Evolutionary conservation across 495 filamentous ascomycete genomes (phyloP).

Genomic region (Aspergillus sclerotiicarbonarius): DNA sequence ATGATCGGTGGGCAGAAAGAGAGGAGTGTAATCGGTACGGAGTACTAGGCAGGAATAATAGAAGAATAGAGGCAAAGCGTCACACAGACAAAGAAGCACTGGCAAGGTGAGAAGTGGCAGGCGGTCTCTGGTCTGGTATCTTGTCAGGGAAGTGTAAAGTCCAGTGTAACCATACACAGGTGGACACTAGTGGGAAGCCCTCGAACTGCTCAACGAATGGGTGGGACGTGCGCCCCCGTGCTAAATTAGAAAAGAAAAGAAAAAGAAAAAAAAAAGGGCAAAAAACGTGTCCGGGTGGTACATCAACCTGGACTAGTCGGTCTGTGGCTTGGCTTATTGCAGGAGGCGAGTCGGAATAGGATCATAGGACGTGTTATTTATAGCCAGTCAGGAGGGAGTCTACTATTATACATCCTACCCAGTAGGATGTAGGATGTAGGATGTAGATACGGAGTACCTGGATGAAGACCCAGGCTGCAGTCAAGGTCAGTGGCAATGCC

Average conservation of each 20-base stretch:
- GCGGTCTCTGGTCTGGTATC: too few species aligned
- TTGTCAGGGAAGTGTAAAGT: too few species aligned
- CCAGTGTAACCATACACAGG: too few species aligned
- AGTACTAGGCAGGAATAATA: background rate
- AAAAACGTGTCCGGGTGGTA: slow-evolving; percentile 12
- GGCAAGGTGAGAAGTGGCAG: background rate
- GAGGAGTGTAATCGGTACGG: too few species aligned
- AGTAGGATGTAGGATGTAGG: too few species aligned
- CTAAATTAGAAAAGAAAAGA: slow-evolving; percentile 4
- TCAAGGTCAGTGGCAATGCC: background rate
- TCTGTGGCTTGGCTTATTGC: slow-evolving; percentile 5
- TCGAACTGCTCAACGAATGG: slow-evolving; percentile 5
- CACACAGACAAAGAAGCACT: background rate
- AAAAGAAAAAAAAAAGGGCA: background rate
- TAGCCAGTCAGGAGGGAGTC: background rate
- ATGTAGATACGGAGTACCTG: too few species aligned
- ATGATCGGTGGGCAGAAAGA: too few species aligned
- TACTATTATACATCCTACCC: too few species aligned
- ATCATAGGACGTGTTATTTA: background rate
- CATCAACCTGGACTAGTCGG: background rate
- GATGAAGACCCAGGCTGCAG: too few species aligned
- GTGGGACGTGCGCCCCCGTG: slow-evolving; percentile 10
- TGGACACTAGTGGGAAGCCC: background rate
- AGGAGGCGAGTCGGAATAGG: background rate
- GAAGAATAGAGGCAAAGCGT: background rate